Evolutionary conservation across 495 filamentous ascomycete genomes (phyloP).

Genomic region (Letharia columbiana): DNA sequence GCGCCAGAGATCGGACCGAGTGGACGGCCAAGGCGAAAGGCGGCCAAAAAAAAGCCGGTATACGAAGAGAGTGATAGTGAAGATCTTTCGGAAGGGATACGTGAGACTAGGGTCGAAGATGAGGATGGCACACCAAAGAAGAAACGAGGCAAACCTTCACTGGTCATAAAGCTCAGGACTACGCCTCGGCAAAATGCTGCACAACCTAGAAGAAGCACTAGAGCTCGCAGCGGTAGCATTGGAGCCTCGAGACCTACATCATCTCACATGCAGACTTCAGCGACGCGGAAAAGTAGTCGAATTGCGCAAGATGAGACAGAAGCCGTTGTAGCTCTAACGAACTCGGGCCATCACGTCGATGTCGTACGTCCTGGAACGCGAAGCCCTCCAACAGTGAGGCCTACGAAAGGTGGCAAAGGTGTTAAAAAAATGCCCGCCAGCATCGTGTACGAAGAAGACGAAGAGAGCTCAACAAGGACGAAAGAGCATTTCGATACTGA

Average conservation of each 20-base stretch:
- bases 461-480: constrained; percentile 38
- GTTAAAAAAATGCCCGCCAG: constrained; percentile 49
- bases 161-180: constrained; percentile 32
- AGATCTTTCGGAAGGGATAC: constrained; percentile 18
- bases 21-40: constrained; percentile 60
- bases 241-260: constrained; percentile 30
- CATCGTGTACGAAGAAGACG: constrained; percentile 51
- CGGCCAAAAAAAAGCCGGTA: constrained; percentile 40
- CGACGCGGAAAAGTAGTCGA: constrained; percentile 48
- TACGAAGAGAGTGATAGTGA: constrained; percentile 35
- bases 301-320: constrained; percentile 50
- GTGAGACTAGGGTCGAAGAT: constrained; percentile 19
- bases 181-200: constrained; percentile 21
- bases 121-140: constrained; percentile 28
- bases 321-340: constrained; percentile 57
- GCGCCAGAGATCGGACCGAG: constrained; percentile 57
- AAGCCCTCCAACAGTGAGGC: constrained; percentile 54
- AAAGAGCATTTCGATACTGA: constrained; percentile 33
- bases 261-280: constrained; percentile 26
- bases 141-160: constrained; percentile 28
- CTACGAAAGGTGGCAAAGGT: constrained; percentile 54
- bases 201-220: constrained; percentile 30
- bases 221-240: constrained; percentile 38
- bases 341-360: constrained; percentile 65
- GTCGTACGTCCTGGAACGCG: constrained; percentile 51